Evolutionary conservation across 139 green algal species (phyloP), one percentile per base, ranked within the genome.

Genomic region (Ostreobium quekettii): DNA sequence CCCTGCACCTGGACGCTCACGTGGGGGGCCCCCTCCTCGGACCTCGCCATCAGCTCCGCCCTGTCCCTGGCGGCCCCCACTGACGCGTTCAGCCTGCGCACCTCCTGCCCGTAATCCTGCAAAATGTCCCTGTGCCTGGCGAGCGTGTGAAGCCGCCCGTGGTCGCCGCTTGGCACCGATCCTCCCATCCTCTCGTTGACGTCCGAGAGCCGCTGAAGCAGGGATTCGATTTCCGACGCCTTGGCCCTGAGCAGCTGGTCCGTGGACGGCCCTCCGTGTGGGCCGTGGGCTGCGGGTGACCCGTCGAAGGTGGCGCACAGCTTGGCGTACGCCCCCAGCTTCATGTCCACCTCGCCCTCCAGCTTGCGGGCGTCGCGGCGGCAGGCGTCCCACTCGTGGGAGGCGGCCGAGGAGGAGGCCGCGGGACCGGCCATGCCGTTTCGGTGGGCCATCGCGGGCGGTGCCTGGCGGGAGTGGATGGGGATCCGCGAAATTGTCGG

Each of bases 51-150:
- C 59, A 96, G 78, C 48, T 89, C 80, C 0, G 86, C 83, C 1
- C 85, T 75, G 49, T 95, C 87, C 1, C 84, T 70, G 0, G 84
- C 80, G 1, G 81, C 83, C 0, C 78, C 79, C 19, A 94, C 60
- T 3, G 80, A 79, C n/a, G 64, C 74, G 36, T 72, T 83, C 22
- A 91, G 66, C 33, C 89, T 78, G 31, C 85, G 79, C 47, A 87
- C 92, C 76, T 97, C 91, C 80, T 93, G 78, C 8, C 76, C 83
- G 74, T 85, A 93, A 60, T 97, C 92, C 22, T 90, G 83, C 30
- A 97, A 74, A 31, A 98, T 96, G 75, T 97, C 92, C 15, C 87
- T 76, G 79, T 98, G 92, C 47, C 92, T 74, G 0, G 88, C 86
- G 3, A 98, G 74, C n/a, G 83, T 95, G 75, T 96, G 92, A 3